A percentile compares a stretch with the other conserved stretches of the same genome.
phyloP scores from a whole-genome alignment of 108 stramenopile species.

The Skeletonema potamos region DNA sequence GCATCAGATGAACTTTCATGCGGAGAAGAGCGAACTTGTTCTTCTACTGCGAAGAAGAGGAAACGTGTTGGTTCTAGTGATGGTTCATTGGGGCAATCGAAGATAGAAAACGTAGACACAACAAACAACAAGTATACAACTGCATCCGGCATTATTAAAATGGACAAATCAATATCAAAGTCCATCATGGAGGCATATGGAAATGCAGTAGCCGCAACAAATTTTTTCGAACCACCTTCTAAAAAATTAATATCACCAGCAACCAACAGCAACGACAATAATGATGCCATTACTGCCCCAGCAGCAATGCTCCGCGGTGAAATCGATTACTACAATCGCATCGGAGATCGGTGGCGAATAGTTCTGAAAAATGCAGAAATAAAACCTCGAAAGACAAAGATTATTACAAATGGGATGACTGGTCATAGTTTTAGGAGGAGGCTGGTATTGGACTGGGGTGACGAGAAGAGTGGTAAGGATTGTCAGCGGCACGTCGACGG shows the following conservation, averaged over 20 bases:
- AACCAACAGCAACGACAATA: not conserved
- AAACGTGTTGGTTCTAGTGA: not conserved
- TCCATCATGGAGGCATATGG: conserved; percentile 36
- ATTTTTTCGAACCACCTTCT: conserved; percentile 6
- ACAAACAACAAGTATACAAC: not conserved
- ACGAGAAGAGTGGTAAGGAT: not conserved
- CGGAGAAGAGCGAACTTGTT: not conserved
- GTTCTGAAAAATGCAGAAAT: conserved; percentile 39
- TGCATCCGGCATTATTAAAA: not conserved
- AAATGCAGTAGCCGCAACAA: conserved; percentile 25
- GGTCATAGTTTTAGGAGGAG: conserved; percentile 17
- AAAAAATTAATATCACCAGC: not conserved
- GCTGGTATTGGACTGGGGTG: conserved; percentile 31
- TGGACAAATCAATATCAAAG: conserved; percentile 14
- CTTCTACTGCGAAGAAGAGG: not conserved
- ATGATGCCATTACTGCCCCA: conserved; percentile 10
- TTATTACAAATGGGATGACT: conserved; percentile 20
- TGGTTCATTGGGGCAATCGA: not conserved
- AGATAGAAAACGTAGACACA: not conserved
- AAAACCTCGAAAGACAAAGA: conserved; percentile 7
- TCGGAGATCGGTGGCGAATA: conserved; percentile 47
- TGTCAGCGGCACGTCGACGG: not conserved
- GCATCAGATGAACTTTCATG: conserved; percentile 9
- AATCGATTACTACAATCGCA: conserved; percentile 43
- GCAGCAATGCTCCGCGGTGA: conserved; percentile 41